A percentile compares a stretch with the other conserved stretches of the same genome.
Conservation (phyloP, 1,284 basidiomycete species). For the Trametes sp. region DNA sequence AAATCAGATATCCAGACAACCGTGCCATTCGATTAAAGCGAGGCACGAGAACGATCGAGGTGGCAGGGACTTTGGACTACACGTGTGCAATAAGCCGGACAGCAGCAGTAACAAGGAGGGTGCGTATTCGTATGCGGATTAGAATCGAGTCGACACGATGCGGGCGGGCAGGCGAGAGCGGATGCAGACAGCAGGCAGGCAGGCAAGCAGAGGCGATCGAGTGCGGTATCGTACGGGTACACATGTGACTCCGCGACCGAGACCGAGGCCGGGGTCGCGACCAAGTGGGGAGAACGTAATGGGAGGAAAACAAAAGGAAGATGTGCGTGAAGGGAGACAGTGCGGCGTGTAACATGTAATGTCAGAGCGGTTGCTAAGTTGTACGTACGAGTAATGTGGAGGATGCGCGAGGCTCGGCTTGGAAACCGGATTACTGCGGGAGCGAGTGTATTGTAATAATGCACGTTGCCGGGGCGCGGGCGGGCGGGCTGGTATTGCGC, state of each 20-base stretch:
- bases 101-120: conserved; percentile 17
- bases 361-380: not conserved
- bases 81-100: not conserved
- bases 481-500: not conserved
- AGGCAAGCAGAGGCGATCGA: conserved; percentile 12
- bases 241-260: not conserved
- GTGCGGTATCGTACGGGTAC: conserved; percentile 22
- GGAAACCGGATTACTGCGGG: conserved; percentile 14
- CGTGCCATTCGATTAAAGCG: not conserved
- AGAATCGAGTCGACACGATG: conserved; percentile 15
- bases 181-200: conserved; percentile 1
- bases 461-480: conserved; percentile 1
- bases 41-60: not conserved
- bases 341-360: not conserved
- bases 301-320: not conserved
- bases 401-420: not conserved
- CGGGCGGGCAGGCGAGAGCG: too few species aligned
- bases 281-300: not conserved
- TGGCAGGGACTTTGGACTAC: not conserved
- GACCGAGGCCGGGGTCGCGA: not conserved
- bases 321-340: not conserved
- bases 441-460: conserved; percentile 6
- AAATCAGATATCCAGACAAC: not conserved
- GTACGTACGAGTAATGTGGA: conserved; percentile 18
- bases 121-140: conserved; percentile 27